A percentile compares a stretch with the other conserved stretches of the same genome.
phyloP scores from a whole-genome alignment of 2,329 filamentous ascomycete genomes.

The Fusarium zealandicum region DNA sequence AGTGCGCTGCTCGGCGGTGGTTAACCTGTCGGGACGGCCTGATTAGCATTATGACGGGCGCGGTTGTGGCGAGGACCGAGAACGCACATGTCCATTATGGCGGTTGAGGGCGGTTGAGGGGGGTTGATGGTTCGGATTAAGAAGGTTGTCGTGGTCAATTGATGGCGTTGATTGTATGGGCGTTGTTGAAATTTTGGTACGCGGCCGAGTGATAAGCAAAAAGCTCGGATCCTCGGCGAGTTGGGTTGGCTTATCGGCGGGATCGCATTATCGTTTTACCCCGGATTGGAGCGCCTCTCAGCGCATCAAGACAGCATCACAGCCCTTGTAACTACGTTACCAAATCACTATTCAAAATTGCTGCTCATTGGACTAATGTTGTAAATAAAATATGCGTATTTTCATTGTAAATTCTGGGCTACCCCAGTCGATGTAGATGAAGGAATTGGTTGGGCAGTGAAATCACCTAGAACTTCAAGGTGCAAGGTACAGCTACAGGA shows the following conservation, averaged over 20 bases:
- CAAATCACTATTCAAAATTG: no score
- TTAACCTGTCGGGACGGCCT: slow-evolving; percentile 61
- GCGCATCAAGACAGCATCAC: no score
- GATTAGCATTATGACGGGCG: slow-evolving; percentile 2
- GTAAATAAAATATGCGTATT: no score
- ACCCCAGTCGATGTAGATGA: no score
- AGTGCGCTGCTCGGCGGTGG: slow-evolving; percentile 83
- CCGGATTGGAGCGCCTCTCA: slow-evolving; percentile 14
- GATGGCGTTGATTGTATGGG: slow-evolving; percentile 20
- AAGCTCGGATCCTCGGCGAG: slow-evolving; percentile 19
- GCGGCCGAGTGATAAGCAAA: slow-evolving; percentile 28
- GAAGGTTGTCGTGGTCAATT: slow-evolving; percentile 16
- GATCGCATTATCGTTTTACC: slow-evolving; percentile 45
- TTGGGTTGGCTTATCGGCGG: slow-evolving; percentile 39
- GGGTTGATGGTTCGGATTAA: slow-evolving; percentile 14
- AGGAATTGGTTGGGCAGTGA: no score
- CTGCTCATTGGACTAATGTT: no score
- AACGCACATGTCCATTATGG: slow-evolving; percentile 44
- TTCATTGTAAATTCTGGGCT: no score
- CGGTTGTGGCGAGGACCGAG: no score
- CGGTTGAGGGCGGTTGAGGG: slow-evolving; percentile 13
- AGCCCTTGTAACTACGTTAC: no score
- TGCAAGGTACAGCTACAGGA: no score
- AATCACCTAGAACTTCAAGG: no score
- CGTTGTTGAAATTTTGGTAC: slow-evolving; percentile 42